Evolutionary conservation across 1,284 basidiomycete genomes (phyloP), one percentile per base, ranked within the genome.

Genomic region (Sanghuangporus baumii): DNA sequence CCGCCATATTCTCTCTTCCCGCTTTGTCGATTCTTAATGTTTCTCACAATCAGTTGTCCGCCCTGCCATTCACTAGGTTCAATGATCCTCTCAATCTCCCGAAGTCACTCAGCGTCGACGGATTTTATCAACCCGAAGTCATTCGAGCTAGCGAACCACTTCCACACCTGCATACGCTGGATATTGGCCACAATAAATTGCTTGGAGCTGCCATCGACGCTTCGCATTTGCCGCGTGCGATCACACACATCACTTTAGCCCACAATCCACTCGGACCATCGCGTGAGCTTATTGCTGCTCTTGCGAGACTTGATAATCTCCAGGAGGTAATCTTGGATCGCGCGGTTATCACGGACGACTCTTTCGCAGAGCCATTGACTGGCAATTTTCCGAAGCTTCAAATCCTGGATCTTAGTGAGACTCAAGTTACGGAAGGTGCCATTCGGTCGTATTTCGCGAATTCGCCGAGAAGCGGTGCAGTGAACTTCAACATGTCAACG

Each of bases 121-220:
- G 79, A 65, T 87, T 89, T 74, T 91, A 89, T 69, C 76, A 79
- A 7, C 81, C 85, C 12, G 79, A 78, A 23, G 78, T 91, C 64
- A 76, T 76, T 6, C 83, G 88, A 51, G 82, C 89, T 5, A 78
- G 78, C 2, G 72, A 77, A 2, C 86, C 89, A 0, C 73, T 91
- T 7, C 89, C 89, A 20, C 79, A 80, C 50, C 81, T 92, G 50
- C 67, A 79, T 14, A 75, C 73, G 23, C 75, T 92, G 16, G 78
- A 89, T 61, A 82, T 76, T 20, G 87, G 87, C 0, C 75, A 85
- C 71, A 93, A 93, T 74, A 78, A 79, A 61, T 75, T 93, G 41
- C 68, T 74, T 0, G 81, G 86, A 3, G 71, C 72, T 6, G 71
- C 76, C 1, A 83, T 92, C 67, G 82, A 65, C 36, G n/a, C 40